Base-by-base conservation (phyloP, 352 stramenopile genomes). In the Pythium oligandrum region DNA sequence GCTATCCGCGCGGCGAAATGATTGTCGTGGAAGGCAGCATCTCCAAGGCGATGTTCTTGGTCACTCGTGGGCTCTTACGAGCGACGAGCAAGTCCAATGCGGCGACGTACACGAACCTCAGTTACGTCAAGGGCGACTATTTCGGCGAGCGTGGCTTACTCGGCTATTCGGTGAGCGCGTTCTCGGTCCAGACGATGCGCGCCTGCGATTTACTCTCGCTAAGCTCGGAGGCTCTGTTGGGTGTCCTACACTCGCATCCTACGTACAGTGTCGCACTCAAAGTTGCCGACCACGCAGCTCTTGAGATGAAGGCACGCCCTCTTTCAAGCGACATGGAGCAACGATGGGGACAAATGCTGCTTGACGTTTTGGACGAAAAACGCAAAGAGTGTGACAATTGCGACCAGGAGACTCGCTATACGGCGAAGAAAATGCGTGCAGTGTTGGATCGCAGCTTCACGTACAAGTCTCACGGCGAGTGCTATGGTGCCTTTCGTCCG, bases 41-140 rank as follows among this genome's bases (percentile, higher is more conserved):
- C 34, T 66, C 74, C 33, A 83, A 78, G 38, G 59, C 66, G 33
- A 87, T 90, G 78, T 86, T 82, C 43, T 85, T 90, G 40, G 74
- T 90, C n/a, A 72, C 83, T 0, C 63, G 64, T 44, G 78, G 78
- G 0, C 55, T 72, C 36, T 44, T 89, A 4, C 66, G 68, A 40
- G 68, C 66, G 0, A 63, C 54, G 0, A 83, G 64, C 40, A 60
- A 57, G 3, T 54, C 71, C 1, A 57, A 81, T 3, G 39, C 63
- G 3, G 59, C 48, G 1, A 6, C 59, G 31, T 64, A 61, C 44
- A 46, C 47, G 7, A 57, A 66, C 12, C 37, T 55, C 0, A 71
- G 57, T 31, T 86, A 72, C 44, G 32, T 40, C 26, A 83, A 86
- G 33, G 75, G 72, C 9, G 66, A 81, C 32, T 86, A 82, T 50